These are phyloP conservation scores for Russula compacta DNA, from an alignment of 768 basidiomycete species.

Conservation along the genomic window DNA sequence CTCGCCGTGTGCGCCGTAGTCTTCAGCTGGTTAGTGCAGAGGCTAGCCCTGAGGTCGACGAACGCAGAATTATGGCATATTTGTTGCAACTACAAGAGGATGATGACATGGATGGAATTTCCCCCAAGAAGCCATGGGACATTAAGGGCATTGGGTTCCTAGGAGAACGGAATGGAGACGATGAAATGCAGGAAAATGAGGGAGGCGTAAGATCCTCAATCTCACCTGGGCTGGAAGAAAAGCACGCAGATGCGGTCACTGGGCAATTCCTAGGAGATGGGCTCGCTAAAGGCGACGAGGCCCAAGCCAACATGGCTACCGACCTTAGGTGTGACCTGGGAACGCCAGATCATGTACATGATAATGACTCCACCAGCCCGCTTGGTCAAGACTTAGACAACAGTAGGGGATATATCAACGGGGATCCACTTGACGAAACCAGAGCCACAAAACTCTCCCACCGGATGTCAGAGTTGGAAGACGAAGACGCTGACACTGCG, in stretches of 20 bases:
- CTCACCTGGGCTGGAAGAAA: neutral
- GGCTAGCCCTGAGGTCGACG: neutral
- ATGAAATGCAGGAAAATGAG: neutral
- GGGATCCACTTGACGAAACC: neutral
- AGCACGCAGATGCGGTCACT: neutral
- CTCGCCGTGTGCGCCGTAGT: constrained; percentile 1
- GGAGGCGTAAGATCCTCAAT: neutral
- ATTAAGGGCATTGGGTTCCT: neutral
- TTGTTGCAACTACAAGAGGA: neutral
- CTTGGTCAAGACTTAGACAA: neutral
- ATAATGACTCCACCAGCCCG: neutral
- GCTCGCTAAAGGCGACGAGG: neutral
- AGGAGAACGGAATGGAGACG: neutral
- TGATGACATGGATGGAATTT: neutral
- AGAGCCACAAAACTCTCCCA: neutral
- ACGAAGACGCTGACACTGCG: neutral
- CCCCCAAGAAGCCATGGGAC: neutral
- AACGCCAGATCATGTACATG: neutral
- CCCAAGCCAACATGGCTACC: neutral
- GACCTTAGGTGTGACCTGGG: neutral
- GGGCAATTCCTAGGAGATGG: neutral
- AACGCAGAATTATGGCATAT: neutral
- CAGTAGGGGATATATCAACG: neutral
- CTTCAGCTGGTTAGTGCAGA: neutral
- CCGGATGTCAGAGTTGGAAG: neutral